Percentiles rank a stretch among this genome's conserved stretches.
Conservation (phyloP, 441 rosid species). For the Bruguiera hainesii region DNA sequence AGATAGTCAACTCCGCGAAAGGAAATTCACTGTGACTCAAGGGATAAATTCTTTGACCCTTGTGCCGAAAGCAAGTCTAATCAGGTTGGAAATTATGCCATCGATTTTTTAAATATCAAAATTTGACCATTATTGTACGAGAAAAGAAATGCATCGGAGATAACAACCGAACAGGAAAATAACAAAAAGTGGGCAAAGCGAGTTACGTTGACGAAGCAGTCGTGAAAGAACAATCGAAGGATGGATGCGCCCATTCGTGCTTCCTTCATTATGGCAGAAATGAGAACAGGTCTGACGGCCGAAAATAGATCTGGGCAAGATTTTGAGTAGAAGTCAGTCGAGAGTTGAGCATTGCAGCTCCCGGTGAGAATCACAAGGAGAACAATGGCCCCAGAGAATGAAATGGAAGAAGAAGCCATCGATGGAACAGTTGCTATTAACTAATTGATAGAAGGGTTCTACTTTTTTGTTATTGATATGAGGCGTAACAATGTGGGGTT, state of each 20-base stretch:
- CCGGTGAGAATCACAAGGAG: constrained; percentile 33
- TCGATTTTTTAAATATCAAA: too few relatives aligned
- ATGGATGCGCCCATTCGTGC: constrained; percentile 76
- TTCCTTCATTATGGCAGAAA: constrained; percentile 52
- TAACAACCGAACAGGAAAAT: too few relatives aligned
- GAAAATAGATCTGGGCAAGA: constrained; percentile 56
- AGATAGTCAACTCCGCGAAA: too few relatives aligned
- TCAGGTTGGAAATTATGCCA: too few relatives aligned
- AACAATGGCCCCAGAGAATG: constrained; percentile 22
- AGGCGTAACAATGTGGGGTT: constrained; percentile 18
- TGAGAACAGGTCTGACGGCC: constrained; percentile 43
- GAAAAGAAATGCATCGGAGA: too few relatives aligned
- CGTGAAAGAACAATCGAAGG: constrained; percentile 84
- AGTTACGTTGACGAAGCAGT: constrained; percentile 76
- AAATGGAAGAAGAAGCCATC: constrained; percentile 35
- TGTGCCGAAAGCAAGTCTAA: too few relatives aligned
- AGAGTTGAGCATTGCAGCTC: constrained; percentile 59
- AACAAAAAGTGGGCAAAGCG: neutral
- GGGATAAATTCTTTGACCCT: too few relatives aligned
- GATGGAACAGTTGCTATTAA: neutral
- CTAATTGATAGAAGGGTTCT: neutral
- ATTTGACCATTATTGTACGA: too few relatives aligned
- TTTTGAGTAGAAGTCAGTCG: constrained; percentile 54
- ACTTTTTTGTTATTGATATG: constrained; percentile 17
- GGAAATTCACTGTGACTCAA: too few relatives aligned